A percentile compares a stretch with the other conserved stretches of the same genome.
phyloP scores from a whole-genome alignment of 2,329 filamentous ascomycete genomes.

The Aureobasidium leucospermi region DNA sequence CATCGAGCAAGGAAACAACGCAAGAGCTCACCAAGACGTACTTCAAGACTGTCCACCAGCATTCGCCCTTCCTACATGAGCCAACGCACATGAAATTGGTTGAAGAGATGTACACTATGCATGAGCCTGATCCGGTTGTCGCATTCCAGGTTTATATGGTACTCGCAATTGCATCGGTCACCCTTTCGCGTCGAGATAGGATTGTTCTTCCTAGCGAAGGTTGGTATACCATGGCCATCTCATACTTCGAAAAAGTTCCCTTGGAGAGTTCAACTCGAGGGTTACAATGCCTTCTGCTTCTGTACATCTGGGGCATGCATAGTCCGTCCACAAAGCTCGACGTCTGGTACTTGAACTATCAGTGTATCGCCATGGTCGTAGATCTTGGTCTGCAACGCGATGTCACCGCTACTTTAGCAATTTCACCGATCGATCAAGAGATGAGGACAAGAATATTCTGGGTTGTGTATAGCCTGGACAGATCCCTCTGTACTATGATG shows the following conservation, averaged over 20 bases:
- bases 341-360: constrained; percentile 7
- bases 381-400: constrained; percentile 1
- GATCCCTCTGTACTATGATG: constrained; percentile 9
- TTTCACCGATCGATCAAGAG: neutral
- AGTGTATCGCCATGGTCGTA: constrained; percentile 7
- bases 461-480: constrained; percentile 5
- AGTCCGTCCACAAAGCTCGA: constrained; percentile 2
- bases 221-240: neutral
- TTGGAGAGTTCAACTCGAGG: neutral
- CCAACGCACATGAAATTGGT: neutral
- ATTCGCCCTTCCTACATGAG: neutral
- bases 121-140: neutral
- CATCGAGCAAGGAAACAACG: neutral
- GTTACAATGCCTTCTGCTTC: neutral
- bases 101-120: neutral
- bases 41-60: neutral
- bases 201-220: neutral
- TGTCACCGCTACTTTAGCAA: neutral
- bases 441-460: constrained; percentile 4
- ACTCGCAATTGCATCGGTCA: neutral
- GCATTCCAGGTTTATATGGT: constrained; percentile 9
- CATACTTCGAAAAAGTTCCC: neutral
- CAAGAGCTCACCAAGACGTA: neutral
- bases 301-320: constrained; percentile 4
- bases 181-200: neutral